phyloP scores from a whole-genome alignment of 2,329 filamentous ascomycete genomes.

The Fusarium algeriense region DNA sequence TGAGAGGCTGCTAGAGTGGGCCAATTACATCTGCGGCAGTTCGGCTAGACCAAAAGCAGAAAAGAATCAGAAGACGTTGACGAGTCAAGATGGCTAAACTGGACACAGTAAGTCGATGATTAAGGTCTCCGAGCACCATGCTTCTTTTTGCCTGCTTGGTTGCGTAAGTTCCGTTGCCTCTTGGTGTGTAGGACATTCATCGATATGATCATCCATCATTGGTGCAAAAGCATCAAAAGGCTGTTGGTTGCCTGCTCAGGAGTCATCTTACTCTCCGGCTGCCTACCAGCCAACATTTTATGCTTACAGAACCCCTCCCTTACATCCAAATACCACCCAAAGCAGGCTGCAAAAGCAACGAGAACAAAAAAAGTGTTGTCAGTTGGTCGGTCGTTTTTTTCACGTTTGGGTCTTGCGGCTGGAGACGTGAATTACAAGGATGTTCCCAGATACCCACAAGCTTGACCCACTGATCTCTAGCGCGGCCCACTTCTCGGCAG shows the following conservation, averaged over 20 bases:
- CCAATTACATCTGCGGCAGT: conserved; percentile 2
- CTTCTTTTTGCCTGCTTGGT: background rate
- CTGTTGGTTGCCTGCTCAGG: conserved; percentile 24
- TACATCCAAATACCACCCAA: background rate
- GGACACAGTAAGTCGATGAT: conserved; percentile 28
- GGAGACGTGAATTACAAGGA: conserved; percentile 34
- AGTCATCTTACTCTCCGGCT: conserved; percentile 15
- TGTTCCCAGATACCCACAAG: conserved; percentile 32
- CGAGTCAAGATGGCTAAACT: conserved; percentile 39
- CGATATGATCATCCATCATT: conserved; percentile 10
- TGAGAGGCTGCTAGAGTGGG: conserved; percentile 23
- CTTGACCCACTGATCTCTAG: conserved; percentile 50
- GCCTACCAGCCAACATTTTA: conserved; percentile 16
- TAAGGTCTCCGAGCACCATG: conserved; percentile 15
- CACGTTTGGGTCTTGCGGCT: conserved; percentile 35
- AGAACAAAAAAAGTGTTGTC: conserved; percentile 8
- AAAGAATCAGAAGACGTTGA: conserved; percentile 40
- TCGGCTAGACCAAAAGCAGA: conserved; percentile 33
- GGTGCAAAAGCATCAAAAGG: background rate
- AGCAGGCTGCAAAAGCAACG: background rate
- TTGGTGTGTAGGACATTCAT: conserved; percentile 8
- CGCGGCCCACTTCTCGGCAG: conserved; percentile 51
- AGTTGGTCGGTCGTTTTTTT: conserved; percentile 14
- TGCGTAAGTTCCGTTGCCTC: conserved; percentile 33
- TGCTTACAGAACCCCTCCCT: conserved; percentile 17